Conservation (phyloP, 768 basidiomycete genomes). For the Boletus bicolor region DNA sequence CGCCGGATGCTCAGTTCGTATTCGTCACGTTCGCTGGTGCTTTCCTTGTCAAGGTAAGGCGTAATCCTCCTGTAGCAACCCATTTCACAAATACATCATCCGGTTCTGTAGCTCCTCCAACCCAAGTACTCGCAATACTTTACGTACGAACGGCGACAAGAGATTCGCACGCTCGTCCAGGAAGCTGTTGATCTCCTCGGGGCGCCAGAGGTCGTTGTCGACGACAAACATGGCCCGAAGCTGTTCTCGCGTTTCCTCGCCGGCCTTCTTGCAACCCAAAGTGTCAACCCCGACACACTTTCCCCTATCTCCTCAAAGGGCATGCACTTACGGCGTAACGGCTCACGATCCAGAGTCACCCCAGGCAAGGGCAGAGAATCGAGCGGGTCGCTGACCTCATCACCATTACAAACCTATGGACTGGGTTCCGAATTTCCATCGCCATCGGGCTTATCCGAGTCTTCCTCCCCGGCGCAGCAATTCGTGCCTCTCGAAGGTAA, state of each 20-base stretch:
- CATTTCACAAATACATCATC: not conserved
- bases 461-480: conserved; percentile 36
- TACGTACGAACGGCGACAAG: conserved; percentile 51
- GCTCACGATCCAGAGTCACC: conserved; percentile 9
- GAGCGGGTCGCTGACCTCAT: not conserved
- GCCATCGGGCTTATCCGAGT: conserved; percentile 34
- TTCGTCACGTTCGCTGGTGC: conserved; percentile 80
- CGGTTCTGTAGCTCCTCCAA: conserved; percentile 58
- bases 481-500: conserved; percentile 39
- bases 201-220: conserved; percentile 69
- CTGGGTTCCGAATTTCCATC: conserved; percentile 21
- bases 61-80: not conserved
- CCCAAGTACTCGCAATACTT: conserved; percentile 68
- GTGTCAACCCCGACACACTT: conserved; percentile 27
- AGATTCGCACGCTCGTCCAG: conserved; percentile 63
- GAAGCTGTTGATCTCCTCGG: conserved; percentile 64
- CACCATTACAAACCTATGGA: not conserved
- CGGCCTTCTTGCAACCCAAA: conserved; percentile 62
- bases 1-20: conserved; percentile 76
- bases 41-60: conserved; percentile 72
- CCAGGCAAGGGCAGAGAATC: conserved; percentile 14
- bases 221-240: conserved; percentile 78
- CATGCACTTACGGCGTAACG: conserved; percentile 17
- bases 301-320: conserved; percentile 19
- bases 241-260: conserved; percentile 78